These are phyloP conservation scores for Dactylellina sp. DNA, from an alignment of 2,329 filamentous ascomycete genomes.

Conservation along the genomic window DNA sequence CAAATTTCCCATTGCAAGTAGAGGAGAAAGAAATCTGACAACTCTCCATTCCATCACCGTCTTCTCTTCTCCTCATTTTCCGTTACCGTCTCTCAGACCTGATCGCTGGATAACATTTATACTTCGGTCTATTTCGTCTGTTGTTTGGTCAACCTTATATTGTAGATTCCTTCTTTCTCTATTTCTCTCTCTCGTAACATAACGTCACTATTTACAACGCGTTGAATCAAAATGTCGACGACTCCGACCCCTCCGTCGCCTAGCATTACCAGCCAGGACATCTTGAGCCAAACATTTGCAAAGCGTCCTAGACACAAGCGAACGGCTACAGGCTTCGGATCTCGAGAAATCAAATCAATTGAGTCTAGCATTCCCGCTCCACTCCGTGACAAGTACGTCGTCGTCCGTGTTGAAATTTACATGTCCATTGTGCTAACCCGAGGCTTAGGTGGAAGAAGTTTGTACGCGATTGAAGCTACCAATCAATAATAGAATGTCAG, in stretches of 20 bases:
- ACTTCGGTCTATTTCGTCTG: slow-evolving; percentile 9
- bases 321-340: slow-evolving; percentile 93
- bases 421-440: slow-evolving; percentile 36
- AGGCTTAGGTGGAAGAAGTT: slow-evolving; percentile 60
- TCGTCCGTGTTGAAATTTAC: slow-evolving; percentile 7
- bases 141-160: slow-evolving; percentile 13
- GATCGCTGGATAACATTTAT: slow-evolving; percentile 16
- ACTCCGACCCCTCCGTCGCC: slow-evolving; percentile 58
- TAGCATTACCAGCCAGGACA: slow-evolving; percentile 59
- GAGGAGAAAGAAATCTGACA: slow-evolving; percentile 14
- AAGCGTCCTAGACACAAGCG: slow-evolving; percentile 95
- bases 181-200: slow-evolving; percentile 17
- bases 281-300: slow-evolving; percentile 82
- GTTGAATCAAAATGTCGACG: slow-evolving; percentile 40
- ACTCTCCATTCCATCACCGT: slow-evolving; percentile 23
- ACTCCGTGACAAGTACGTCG: slow-evolving; percentile 59
- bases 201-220: slow-evolving; percentile 34
- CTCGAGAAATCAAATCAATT: slow-evolving; percentile 90
- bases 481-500: not conserved
- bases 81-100: slow-evolving; percentile 1
- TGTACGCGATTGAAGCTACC: slow-evolving; percentile 55
- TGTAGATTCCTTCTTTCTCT: not conserved
- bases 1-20: slow-evolving; percentile 6
- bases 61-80: slow-evolving; percentile 7
- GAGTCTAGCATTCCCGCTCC: slow-evolving; percentile 67